Base-by-base conservation (phyloP, 352 stramenopile species). In the Globisporangium orthogonon region DNA sequence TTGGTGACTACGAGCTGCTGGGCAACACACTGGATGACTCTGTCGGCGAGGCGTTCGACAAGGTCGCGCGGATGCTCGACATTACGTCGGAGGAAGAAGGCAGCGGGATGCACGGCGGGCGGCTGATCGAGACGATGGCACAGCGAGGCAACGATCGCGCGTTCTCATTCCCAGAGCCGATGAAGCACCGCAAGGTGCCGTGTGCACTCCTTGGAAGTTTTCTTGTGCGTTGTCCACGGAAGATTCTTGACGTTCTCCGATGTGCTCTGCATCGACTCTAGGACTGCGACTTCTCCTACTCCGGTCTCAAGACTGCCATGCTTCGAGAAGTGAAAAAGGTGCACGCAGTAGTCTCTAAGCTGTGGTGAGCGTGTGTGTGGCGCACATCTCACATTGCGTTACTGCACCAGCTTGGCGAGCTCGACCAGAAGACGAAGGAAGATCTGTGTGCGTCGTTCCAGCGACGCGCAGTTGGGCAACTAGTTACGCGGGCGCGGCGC, bases 201-300 rank as follows among this genome's bases (percentile, higher is more conserved):
- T 45, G 1, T 2, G 29, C 7, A 46, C 13, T 45, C 23, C 4
- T 46, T 23, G 23, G 23, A n/a, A 50, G 17, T 54, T 28, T 44
- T 31, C 13, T 11, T 52, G 15, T 31, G 14, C 50, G 46, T 11
- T 30, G 4, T 37, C 23, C 23, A 23, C 23, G 18, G 15, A 14
- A 46, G 43, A 3, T 0, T 41, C 9, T 35, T 46, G 7, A 41
- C 14, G 5, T 11, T 14, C 23, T 23, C 23, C 23, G 23, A 37
- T 17, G 18, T 31, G 23, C 23, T 23, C 23, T 35, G n/a, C 7
- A 37, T 55, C 0, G 37, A 7, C 56, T 39, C 10, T 51, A 89
- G 78, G 90, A 98, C 73, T 98, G 90, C 56, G 94, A 99, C 62
- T 99, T 99, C 67, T 98, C 86, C 45, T 99, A 98, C 74, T 96